Evolutionary conservation across 495 filamentous ascomycete genomes (phyloP), one percentile per base, ranked within the genome.

Genomic region (Hyaloscypha hepaticicola): DNA sequence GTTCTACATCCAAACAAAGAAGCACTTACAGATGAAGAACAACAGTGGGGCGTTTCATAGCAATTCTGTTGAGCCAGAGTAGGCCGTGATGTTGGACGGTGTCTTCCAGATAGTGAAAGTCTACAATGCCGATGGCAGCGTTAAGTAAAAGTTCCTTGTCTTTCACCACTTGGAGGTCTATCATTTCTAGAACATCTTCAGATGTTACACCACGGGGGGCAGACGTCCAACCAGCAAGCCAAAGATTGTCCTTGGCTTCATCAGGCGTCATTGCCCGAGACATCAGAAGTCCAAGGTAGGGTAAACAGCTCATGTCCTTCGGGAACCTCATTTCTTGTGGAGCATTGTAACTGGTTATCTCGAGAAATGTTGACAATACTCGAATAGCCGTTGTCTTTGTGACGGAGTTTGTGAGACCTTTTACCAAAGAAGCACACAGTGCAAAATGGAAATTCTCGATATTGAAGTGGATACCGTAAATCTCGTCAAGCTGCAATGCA

Each of bases 391-490:
- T 80, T 7, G 76, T 66, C 58, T 82, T 85, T 12, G 85, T 88
- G 28, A 80, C 71, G 5, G 82, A 77, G 60, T 87, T 84, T 12
- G 84, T 85, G 26, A 89, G 77, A 2, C 85, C 86, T 60, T 85
- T 80, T 2, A 85, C 79, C 16, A 89, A 73, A 55, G 82, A 83
- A 27, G 85, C 85, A 61, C 80, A 84, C 5, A 86, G 77, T 0
- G 86, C 86, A 67, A 82, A 83, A 66, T 88, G 86, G 69, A 89
- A 88, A 66, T 80, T 86, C 27, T 88, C 83, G n/a, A 68, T 64
- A 58, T 78, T 85, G 64, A 89, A 89, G 51, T 82, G 80, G 27
- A 89, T 77, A 0, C 85, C 85, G 64, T 86, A 88, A 24, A 83
- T 76, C 26, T 86, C 83, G 63, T 89, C 86, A 12, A 89, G 74